These are phyloP conservation scores for Passiflora organensis DNA, from an alignment of 345 rosid genomes.

Conservation along the genomic window DNA sequence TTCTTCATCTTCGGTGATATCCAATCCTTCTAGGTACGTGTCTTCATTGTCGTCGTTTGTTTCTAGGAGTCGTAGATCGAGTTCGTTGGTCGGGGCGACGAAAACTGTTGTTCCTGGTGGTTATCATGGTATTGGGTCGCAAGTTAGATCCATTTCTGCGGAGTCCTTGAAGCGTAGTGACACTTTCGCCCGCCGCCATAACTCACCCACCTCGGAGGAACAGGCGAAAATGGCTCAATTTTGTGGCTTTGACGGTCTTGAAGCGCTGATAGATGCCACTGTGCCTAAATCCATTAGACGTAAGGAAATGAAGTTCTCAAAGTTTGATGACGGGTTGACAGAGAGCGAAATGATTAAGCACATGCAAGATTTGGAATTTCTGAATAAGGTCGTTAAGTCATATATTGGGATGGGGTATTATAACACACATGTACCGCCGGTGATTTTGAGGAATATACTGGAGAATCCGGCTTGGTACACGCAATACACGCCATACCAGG, in stretches of 20 bases:
- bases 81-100: constrained; percentile 22
- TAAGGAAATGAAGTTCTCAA: constrained; percentile 76
- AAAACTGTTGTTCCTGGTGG: constrained; percentile 16
- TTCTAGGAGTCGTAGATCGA: constrained; percentile 29
- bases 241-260: constrained; percentile 68
- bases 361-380: constrained; percentile 68
- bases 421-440: constrained; percentile 81
- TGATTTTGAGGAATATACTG: constrained; percentile 85
- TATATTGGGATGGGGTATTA: constrained; percentile 95
- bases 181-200: constrained; percentile 89
- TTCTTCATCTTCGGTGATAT: constrained; percentile 33
- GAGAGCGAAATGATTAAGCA: constrained; percentile 84
- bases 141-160: constrained; percentile 61
- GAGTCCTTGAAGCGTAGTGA: constrained; percentile 67
- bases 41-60: constrained; percentile 63
- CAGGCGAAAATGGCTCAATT: constrained; percentile 65
- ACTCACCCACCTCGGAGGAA: constrained; percentile 87
- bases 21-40: constrained; percentile 61
- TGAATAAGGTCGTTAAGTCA: constrained; percentile 78
- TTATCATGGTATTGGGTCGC: constrained; percentile 36
- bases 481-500: constrained; percentile 96
- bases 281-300: constrained; percentile 94
- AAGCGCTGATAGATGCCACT: constrained; percentile 72
- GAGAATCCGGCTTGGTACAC: constrained; percentile 99
- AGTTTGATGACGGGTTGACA: constrained; percentile 81